Base-by-base conservation (phyloP, 495 filamentous ascomycete species). In the Neurospora sublineolata region DNA sequence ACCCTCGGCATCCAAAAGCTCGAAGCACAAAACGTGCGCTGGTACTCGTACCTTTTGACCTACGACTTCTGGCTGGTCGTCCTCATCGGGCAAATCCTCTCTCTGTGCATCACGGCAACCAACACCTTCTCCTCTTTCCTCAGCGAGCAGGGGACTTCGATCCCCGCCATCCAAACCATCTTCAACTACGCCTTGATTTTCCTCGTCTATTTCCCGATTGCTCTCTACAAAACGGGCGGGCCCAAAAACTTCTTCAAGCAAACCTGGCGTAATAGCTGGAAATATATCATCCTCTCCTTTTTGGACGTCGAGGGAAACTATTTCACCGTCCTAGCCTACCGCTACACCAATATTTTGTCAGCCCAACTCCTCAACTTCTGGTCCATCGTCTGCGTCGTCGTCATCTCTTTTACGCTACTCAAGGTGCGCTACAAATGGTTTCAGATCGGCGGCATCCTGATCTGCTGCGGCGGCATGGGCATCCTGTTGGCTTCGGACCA, bases 311-410 rank as follows among this genome's bases (percentile, higher is more conserved):
- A 97, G 83, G 95, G 95, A 58, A 99, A 99, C 82, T 99, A 97
- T 85, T 97, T 98, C 81, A 91, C 92, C 73, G 95, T 99, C 64
- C 87, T 97, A 33, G 95, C 94, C 44, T 98, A 97, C 84, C 87
- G 91, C 37, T 96, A 97, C 82, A 96, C 94, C 68, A 95, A 89
- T 77, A 91, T 94, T 79, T 87, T 95, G 38, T 95, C 92, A 69
- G 94, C 92, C 10, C 94, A 97, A 82, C 86, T 99, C 39, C 94
- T 99, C 82, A 97, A 97, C 85, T 98, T 99, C 87, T 99, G 95
- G 94, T 91, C 94, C 75, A 99, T 99, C 73, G 92, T 94, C 23
- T 89, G 95, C 71, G 95, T 99, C 37, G 93, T 98, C 36, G 78
- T 90, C 72, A 81, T 97, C 76, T 97, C 94, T 10, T 92, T 94